Conservation (phyloP, 306 rosid genomes). For the Canavalia ensiformis region DNA sequence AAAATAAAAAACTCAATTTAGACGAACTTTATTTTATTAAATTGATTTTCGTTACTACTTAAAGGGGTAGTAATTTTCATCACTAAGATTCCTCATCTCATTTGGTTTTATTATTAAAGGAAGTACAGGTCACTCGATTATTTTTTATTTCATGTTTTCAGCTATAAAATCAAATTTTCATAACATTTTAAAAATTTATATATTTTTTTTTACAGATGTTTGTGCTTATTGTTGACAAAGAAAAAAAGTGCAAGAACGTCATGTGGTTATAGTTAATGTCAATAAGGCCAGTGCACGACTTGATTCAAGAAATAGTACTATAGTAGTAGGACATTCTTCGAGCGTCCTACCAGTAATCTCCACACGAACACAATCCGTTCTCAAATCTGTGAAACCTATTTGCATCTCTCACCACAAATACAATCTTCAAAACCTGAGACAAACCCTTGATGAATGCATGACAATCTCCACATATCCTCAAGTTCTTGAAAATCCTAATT, state of each 20-base stretch:
- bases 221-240: background rate
- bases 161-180: background rate
- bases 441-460: constrained; percentile 66
- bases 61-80: background rate
- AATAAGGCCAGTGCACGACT: background rate
- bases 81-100: background rate
- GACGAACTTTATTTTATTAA: too few species aligned
- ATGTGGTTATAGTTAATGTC: background rate
- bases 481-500: constrained; percentile 68
- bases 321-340: background rate
- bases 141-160: too few species aligned
- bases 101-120: background rate
- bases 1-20: background rate
- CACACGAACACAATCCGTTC: constrained; percentile 66
- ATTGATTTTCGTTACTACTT: too few species aligned
- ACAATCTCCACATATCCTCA: constrained; percentile 73
- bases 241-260: background rate
- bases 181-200: too few species aligned
- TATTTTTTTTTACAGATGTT: background rate
- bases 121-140: background rate
- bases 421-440: constrained; percentile 61
- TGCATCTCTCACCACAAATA: constrained; percentile 68
- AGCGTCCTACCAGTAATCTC: constrained; percentile 64
- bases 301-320: background rate
- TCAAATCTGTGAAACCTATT: constrained; percentile 73